Conservation (phyloP, 257 asterid genomes). For the Salvia rosmarinus region DNA sequence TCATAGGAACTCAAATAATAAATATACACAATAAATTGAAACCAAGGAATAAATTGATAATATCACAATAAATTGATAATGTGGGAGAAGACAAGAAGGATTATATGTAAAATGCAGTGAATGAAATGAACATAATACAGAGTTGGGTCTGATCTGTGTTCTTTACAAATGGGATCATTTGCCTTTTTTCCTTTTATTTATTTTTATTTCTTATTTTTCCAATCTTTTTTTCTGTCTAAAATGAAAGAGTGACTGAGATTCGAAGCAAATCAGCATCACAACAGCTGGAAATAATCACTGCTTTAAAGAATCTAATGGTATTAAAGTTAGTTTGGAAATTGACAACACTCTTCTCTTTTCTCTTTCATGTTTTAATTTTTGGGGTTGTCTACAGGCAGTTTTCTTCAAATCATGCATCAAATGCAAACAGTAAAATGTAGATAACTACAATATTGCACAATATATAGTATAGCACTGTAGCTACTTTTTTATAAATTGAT, state of each 20-base stretch:
- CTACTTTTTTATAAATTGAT: no score
- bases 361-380: not conserved
- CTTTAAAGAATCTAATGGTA: conserved; percentile 3
- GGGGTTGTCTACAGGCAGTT: no score
- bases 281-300: conserved; percentile 34
- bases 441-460: no score
- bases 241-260: not conserved
- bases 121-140: not conserved
- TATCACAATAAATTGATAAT: not conserved
- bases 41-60: no score
- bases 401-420: no score
- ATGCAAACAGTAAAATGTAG: no score
- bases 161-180: conserved; percentile 18
- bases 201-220: not conserved
- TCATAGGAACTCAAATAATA: no score
- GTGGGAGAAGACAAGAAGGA: no score
- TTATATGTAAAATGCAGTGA: conserved; percentile 3
- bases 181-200: not conserved
- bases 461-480: no score
- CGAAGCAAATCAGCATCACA: conserved; percentile 28
- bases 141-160: conserved; percentile 6
- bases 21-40: no score
- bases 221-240: not conserved
- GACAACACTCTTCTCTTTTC: not conserved
- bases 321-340: not conserved